These are phyloP conservation scores for Nakazawaea siamensis DNA, from an alignment of 805 yeast genomes.

Conservation along the genomic window DNA sequence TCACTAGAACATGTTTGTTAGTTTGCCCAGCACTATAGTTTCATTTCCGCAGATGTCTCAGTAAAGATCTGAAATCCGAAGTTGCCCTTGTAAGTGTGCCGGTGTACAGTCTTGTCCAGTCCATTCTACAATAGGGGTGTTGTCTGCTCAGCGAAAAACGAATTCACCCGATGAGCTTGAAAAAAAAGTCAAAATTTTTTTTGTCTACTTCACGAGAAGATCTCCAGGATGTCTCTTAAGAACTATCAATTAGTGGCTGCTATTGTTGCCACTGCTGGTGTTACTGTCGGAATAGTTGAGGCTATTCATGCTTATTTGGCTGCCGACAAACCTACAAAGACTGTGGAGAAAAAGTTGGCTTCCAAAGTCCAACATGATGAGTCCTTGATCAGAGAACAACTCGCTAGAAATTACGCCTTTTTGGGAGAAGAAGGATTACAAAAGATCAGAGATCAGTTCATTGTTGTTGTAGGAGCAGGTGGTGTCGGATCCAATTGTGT, in stretches of 20 bases:
- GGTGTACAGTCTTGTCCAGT: too few relatives aligned
- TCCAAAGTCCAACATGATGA: conserved; percentile 35
- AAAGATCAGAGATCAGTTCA: conserved; percentile 58
- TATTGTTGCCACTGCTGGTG: conserved; percentile 23
- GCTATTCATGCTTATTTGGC: conserved; percentile 21
- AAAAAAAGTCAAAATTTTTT: too few relatives aligned
- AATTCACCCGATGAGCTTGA: too few relatives aligned
- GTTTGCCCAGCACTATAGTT: too few relatives aligned
- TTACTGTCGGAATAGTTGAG: conserved; percentile 29
- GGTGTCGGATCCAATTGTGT: conserved; percentile 98
- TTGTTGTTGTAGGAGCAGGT: conserved; percentile 88
- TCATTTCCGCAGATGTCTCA: too few relatives aligned
- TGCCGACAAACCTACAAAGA: not conserved
- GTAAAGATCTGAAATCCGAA: too few relatives aligned
- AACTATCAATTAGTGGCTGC: conserved; percentile 8
- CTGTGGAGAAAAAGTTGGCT: not conserved
- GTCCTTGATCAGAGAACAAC: conserved; percentile 78
- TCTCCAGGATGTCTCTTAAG: conserved; percentile 3
- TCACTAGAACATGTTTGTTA: too few relatives aligned
- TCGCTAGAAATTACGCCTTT: conserved; percentile 90
- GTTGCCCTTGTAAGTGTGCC: too few relatives aligned
- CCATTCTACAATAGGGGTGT: too few relatives aligned
- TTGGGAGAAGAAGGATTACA: conserved; percentile 79
- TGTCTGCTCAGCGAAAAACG: too few relatives aligned
- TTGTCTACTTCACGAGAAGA: too few relatives aligned